These are phyloP conservation scores for Neofusicoccum laricinum DNA, from an alignment of 2,329 filamentous ascomycete species.

Conservation along the genomic window DNA sequence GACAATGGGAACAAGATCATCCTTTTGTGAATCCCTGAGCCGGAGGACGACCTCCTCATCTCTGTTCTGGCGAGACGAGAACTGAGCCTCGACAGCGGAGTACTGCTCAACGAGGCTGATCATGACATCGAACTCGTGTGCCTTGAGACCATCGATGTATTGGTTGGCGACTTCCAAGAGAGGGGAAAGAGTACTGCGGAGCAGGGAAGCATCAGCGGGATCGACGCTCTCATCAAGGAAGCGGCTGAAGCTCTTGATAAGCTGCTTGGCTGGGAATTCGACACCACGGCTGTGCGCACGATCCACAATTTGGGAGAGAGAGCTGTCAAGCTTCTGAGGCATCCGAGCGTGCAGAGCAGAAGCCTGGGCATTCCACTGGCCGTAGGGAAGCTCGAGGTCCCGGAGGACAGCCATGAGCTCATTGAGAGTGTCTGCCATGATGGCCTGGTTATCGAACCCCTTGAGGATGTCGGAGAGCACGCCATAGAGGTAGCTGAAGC, in stretches of 20 bases:
- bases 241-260: constrained; percentile 78
- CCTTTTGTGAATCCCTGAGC: constrained; percentile 94
- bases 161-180: constrained; percentile 73
- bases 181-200: constrained; percentile 72
- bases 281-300: constrained; percentile 71
- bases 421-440: constrained; percentile 84
- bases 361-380: constrained; percentile 94
- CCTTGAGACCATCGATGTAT: constrained; percentile 86
- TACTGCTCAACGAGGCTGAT: constrained; percentile 76
- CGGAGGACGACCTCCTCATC: constrained; percentile 93
- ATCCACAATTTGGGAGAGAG: constrained; percentile 82
- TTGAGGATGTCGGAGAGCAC: constrained; percentile 84
- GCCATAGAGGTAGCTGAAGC: constrained; percentile 72
- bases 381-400: constrained; percentile 86
- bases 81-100: constrained; percentile 78
- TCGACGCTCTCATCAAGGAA: constrained; percentile 86
- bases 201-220: constrained; percentile 66
- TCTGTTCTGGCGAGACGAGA: constrained; percentile 78
- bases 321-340: constrained; percentile 85
- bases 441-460: constrained; percentile 95
- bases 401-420: constrained; percentile 88
- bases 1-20: constrained; percentile 80
- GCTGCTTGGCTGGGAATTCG: constrained; percentile 89
- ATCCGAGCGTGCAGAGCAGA: constrained; percentile 96
- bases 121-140: constrained; percentile 82